Conservation (phyloP, 2,329 filamentous ascomycete genomes). For the Fonsecaea pedrosoi region DNA sequence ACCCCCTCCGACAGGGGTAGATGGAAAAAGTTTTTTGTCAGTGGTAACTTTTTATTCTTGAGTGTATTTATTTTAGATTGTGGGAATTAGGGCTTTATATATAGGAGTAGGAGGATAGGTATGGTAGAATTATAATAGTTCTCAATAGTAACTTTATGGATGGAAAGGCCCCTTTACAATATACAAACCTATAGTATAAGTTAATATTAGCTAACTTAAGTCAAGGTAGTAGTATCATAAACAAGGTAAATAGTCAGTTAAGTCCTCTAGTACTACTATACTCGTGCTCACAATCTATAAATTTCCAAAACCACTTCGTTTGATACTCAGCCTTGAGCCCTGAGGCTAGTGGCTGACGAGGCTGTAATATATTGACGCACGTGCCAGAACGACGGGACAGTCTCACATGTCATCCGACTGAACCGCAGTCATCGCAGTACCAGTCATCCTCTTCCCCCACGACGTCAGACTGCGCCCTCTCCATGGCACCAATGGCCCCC, state of each 20-base stretch:
- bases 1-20: constrained; percentile 18
- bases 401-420: constrained; percentile 17
- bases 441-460: constrained; percentile 2
- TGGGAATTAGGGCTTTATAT: background rate
- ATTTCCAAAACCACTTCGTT: background rate
- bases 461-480: constrained; percentile 16
- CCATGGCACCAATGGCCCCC: background rate
- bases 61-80: background rate
- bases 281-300: background rate
- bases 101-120: background rate
- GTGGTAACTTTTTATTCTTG: background rate
- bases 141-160: background rate
- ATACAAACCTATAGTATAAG: background rate
- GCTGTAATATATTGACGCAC: background rate
- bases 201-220: background rate
- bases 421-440: background rate
- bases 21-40: constrained; percentile 18
- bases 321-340: background rate
- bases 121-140: background rate
- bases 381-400: background rate
- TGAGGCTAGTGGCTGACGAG: background rate
- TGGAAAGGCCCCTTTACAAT: background rate
- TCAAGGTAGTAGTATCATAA: background rate
- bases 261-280: background rate
- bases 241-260: background rate